Base-by-base conservation (phyloP, 2,329 filamentous ascomycete genomes). In the Leptographium lundbergii region DNA sequence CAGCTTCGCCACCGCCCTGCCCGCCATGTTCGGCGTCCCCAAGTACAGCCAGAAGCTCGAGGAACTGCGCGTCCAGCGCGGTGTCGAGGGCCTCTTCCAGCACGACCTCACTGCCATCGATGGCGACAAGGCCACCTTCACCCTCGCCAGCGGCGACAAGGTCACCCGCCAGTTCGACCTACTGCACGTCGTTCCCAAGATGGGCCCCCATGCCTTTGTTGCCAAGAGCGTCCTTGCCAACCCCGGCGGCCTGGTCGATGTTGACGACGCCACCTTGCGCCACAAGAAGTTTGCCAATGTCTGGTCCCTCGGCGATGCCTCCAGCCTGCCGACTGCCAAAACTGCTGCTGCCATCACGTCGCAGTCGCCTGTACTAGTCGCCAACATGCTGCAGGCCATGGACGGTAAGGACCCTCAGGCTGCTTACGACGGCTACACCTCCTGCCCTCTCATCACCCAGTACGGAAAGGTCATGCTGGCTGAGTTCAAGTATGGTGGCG, bases 231-330 rank as follows among this genome's bases (percentile, higher is more conserved):
- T 73, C 11, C 68, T 84, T 2, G 82, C 78, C 5, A 77, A 84
- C 66, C 75, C 73, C 54, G 77, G 75, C 19, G 81, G 81, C 2
- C 81, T 75, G 60, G 80, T 84, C n/a, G 79, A 81, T 47, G 81
- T 84, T 0, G 74, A 83, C 64, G 72, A 79, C 42, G 69, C 65
- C 58, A 82, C 77, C 11, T 74, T 76, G 14, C 78, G 72, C 17
- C 79, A 82, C 69, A 77, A 73, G 61, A 80, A 74, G 64, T 83
- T 72, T 65, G 61, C 69, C 63, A 84, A 84, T 57, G 75, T 84
- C 57, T 84, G 81, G 81, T 81, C 80, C 5, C 73, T 74, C 0
- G 81, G 81, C 17, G 81, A 84, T 61, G 81, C 81, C 0, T 80
- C 80, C n/a, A 81, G 75, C 54, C 67, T 84, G 56, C 80, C 81